Evolutionary conservation across 345 rosid species (phyloP), one percentile per base, ranked within the genome.

Genomic region (Boechera stricta): DNA sequence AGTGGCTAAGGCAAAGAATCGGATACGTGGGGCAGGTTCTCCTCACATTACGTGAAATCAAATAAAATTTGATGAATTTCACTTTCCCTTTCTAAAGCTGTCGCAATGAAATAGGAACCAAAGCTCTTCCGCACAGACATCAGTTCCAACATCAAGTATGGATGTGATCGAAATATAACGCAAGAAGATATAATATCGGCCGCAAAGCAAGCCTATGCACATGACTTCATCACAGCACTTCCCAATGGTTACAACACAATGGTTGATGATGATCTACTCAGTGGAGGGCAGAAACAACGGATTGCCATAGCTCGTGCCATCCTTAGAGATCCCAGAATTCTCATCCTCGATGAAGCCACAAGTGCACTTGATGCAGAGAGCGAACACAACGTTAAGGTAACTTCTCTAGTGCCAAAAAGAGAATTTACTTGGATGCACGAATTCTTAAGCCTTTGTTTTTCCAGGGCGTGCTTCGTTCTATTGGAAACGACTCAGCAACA

Each of bases 281-380:
- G 98, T 45, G 98, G 98, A 66, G 98, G 98, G 35, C 98, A 94
- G 82, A 94, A 92, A 87, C 98, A 94, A 85, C 84, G 98, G 61
- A 94, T 92, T 78, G 98, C 98, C 51, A 92, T 92, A 74, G 97
- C 98, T 63, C 93, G 98, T 57, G 97, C 98, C 52, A 86, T 92
- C 79, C 97, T 94, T 56, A 87, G 98, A 82, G 98, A 94, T 80
- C 98, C 97, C 7, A 73, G 81, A 64, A 88, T 94, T 79, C 87
- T 94, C 75, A 89, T 94, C 80, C 94, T 94, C 29, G 98, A 94
- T 82, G 98, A 94, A 86, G 98, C 98, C 45, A 92, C 98, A 6
- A 90, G 98, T 72, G 98, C 97, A 48, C 85, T 94, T 48, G 99
- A 90, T 83, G 99, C 99, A 70, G 97, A 94, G 84, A 94, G 99